These are phyloP conservation scores for Talaromyces islandicus DNA, from an alignment of 2,329 filamentous ascomycete genomes.

Conservation along the genomic window DNA sequence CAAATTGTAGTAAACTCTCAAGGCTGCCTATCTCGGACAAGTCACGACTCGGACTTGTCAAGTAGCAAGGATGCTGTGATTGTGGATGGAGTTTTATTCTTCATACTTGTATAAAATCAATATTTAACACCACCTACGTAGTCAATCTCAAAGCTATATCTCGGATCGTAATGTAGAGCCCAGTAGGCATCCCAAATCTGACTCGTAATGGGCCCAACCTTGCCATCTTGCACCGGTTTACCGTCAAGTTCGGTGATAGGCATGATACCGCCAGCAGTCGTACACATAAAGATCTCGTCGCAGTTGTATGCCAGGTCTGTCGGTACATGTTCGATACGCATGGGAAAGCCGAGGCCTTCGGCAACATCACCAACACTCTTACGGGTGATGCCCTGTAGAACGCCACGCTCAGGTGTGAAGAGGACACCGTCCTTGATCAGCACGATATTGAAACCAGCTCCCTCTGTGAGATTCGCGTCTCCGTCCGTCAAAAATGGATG, in stretches of 20 bases:
- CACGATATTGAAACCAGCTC: constrained; percentile 46
- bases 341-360: constrained; percentile 23
- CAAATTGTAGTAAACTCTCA: no score
- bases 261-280: constrained; percentile 50
- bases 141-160: constrained; percentile 25
- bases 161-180: constrained; percentile 41
- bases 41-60: no score
- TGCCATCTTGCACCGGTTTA: constrained; percentile 34
- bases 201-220: constrained; percentile 42
- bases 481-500: constrained; percentile 49
- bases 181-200: constrained; percentile 49
- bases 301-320: constrained; percentile 35
- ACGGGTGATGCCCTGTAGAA: constrained; percentile 45
- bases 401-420: constrained; percentile 44
- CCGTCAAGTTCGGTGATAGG: constrained; percentile 46
- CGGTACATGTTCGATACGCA: constrained; percentile 38
- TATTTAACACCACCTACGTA: not conserved
- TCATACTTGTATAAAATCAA: no score
- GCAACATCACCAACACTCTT: constrained; percentile 45
- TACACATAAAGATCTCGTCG: constrained; percentile 50
- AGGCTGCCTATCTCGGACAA: no score
- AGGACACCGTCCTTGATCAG: constrained; percentile 42
- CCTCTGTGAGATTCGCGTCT: constrained; percentile 42
- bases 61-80: no score
- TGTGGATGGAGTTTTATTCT: no score